Evolutionary conservation across 768 basidiomycete species (phyloP).

Genomic region (Serendipita vermifera): DNA sequence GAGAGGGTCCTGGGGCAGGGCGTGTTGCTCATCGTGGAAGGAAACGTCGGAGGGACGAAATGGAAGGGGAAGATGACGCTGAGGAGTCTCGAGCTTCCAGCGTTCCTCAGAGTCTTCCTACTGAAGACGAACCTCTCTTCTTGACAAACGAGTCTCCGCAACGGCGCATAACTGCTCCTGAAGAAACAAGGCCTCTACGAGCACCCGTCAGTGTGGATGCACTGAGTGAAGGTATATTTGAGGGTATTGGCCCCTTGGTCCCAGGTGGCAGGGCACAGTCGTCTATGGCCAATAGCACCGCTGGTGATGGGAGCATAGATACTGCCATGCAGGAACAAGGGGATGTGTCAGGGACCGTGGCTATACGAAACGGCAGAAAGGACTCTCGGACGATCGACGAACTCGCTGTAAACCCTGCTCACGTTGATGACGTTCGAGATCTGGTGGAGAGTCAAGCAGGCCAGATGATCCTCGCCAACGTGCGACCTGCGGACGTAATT

Average conservation of each 20-base stretch:
- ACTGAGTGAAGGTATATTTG: background rate
- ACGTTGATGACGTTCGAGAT: constrained; percentile 56
- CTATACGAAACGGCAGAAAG: no score
- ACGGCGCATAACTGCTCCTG: background rate
- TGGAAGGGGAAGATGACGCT: constrained; percentile 26
- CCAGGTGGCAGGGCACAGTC: no score
- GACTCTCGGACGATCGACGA: background rate
- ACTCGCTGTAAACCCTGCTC: constrained; percentile 39
- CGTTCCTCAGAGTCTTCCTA: background rate
- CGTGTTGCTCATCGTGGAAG: constrained; percentile 30
- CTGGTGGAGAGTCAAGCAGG: constrained; percentile 54
- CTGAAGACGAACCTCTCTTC: background rate
- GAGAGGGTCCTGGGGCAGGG: constrained; percentile 27
- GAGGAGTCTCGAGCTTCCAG: constrained; percentile 21
- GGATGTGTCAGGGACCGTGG: background rate
- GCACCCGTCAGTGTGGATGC: background rate
- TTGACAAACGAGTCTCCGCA: no score
- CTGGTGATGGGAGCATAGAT: background rate
- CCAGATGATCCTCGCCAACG: constrained; percentile 8
- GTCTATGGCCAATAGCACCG: background rate
- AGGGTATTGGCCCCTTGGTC: no score
- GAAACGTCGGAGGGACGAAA: constrained; percentile 28
- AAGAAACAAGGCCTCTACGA: background rate
- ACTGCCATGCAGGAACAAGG: background rate
- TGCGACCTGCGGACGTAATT: constrained; percentile 50